A percentile compares a stretch with the other conserved stretches of the same genome.
These are phyloP conservation scores for Zalaria obscura DNA, from an alignment of 2,329 filamentous ascomycete species.

Conservation along the genomic window DNA sequence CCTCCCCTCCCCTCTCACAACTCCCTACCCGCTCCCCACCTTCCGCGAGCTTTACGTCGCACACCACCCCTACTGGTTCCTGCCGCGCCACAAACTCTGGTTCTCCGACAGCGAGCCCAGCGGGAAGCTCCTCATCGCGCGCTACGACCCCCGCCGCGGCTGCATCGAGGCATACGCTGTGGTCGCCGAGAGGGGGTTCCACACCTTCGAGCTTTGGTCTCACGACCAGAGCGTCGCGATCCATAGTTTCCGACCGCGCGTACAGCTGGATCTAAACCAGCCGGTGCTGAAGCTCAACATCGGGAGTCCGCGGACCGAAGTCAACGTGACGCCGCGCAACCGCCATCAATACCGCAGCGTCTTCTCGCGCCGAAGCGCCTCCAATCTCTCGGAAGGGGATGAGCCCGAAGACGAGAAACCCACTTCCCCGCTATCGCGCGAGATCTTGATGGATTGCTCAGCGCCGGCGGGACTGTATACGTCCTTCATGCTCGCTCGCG, in stretches of 20 bases:
- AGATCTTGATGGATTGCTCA: conserved; percentile 34
- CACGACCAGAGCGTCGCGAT: conserved; percentile 53
- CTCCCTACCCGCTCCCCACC: conserved; percentile 42
- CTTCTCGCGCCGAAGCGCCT: conserved; percentile 22
- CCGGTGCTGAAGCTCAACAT: conserved; percentile 40
- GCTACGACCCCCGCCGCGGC: conserved; percentile 58
- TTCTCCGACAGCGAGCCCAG: conserved; percentile 61
- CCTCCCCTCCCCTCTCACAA: conserved; percentile 42
- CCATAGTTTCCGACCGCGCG: conserved; percentile 54
- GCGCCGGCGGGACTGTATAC: conserved; percentile 39
- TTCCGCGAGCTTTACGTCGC: conserved; percentile 60
- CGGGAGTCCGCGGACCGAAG: conserved; percentile 10
- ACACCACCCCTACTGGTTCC: conserved; percentile 74
- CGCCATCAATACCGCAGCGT: neutral
- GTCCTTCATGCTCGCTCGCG: conserved; percentile 52
- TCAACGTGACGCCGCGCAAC: conserved; percentile 3
- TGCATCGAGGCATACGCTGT: conserved; percentile 73
- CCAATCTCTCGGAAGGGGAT: conserved; percentile 5
- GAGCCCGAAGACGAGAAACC: conserved; percentile 7
- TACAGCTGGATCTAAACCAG: conserved; percentile 60
- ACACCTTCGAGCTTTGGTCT: conserved; percentile 48
- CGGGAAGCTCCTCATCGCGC: conserved; percentile 61
- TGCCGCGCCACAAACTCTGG: conserved; percentile 70
- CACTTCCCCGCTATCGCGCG: conserved; percentile 23
- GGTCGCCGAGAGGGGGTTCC: conserved; percentile 46